Conservation (phyloP, 306 rosid species). For the Quercus cerris region DNA sequence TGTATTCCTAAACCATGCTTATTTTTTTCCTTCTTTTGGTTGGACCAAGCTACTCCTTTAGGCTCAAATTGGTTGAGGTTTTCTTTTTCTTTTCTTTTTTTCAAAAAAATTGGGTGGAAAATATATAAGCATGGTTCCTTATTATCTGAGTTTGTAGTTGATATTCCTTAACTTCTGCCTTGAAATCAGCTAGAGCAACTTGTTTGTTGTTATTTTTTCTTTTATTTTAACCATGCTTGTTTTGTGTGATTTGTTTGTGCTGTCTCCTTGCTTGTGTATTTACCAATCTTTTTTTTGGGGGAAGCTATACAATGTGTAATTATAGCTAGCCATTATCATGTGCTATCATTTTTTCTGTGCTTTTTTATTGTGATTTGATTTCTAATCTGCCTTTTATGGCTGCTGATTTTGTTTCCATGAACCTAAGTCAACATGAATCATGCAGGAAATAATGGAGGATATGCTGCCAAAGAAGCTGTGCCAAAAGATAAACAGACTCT, state of each 20-base stretch:
- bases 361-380: background rate
- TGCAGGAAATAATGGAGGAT: slow-evolving; percentile 42
- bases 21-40: background rate
- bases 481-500: slow-evolving; percentile 23
- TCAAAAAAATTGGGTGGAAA: background rate
- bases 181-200: background rate
- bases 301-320: background rate
- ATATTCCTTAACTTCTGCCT: background rate
- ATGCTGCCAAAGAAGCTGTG: slow-evolving; percentile 39
- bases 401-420: slow-evolving; percentile 17
- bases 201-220: background rate
- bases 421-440: background rate
- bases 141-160: background rate
- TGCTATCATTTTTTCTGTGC: background rate
- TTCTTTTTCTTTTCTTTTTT: background rate
- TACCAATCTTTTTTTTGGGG: background rate
- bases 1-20: background rate
- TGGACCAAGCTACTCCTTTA: background rate
- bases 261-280: background rate
- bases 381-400: background rate
- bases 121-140: background rate
- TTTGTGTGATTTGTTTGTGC: background rate
- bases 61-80: background rate
- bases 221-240: background rate
- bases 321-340: background rate